Evolutionary conservation across 805 yeast species (phyloP), one percentile per base, ranked within the genome.

Genomic region (Naumovozyma castellii): DNA sequence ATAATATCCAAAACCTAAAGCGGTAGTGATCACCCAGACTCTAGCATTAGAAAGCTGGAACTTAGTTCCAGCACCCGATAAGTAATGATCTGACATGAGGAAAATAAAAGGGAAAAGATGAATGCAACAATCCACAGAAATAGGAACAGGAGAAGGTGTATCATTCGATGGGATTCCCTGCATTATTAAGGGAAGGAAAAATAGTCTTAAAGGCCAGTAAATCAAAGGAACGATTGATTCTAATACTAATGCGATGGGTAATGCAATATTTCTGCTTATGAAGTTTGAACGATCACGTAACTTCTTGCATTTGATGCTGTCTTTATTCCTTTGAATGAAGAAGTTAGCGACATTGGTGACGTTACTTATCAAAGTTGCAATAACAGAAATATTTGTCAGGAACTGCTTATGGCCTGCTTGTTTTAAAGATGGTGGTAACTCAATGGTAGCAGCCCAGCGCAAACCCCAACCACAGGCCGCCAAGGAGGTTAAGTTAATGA

Each of bases 331-430:
- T 39, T 49, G 48, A 5, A 48, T 35, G 17, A 43, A 38, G 48
- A 67, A 73, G 34, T 70, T 62, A 9, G 59, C 14, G 18, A 66
- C 47, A 17, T 73, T 73, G 29, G 69, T 32, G 13, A 51, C 34
- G 42, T 66, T 68, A 43, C 71, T 68, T 34, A 69, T 41, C 8
- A 75, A 47, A 2, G 83, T 70, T 14, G 71, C 51, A 1, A 61
- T 51, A 25, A 80, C 66, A 6, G 81, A 72, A n/a, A 80, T 50
- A 53, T 80, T 81, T 3, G 92, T 83, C 37, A 82, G 64, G 54
- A 83, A 83, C 53, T 83, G 90, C 61, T 70, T 71, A 42, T 75
- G 82, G 2, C 90, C 90, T 1, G 78, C 90, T 17, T 61, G 57
- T 2, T 52, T 63, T 19, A 81, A 57, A 29, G 59, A 64, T 1